Conservation (phyloP, 2,329 filamentous ascomycete genomes). For the Exophiala mesophila region DNA sequence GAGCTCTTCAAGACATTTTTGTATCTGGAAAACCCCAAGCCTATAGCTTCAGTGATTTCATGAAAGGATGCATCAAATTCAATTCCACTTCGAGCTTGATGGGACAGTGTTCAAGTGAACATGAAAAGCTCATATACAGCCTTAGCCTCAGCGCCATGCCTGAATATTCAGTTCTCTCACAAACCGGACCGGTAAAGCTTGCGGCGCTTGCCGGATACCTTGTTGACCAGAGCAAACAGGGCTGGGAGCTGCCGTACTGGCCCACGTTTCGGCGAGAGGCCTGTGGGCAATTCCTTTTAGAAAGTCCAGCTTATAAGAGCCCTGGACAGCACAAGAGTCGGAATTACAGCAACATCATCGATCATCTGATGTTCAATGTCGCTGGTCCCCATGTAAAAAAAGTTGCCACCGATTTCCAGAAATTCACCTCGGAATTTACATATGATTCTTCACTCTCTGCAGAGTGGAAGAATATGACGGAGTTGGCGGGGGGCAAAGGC, state of each 20-base stretch:
- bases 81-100: constrained; percentile 45
- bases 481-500: constrained; percentile 25
- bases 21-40: not conserved
- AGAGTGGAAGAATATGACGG: constrained; percentile 29
- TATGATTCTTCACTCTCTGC: constrained; percentile 35
- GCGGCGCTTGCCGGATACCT: constrained; percentile 41
- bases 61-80: constrained; percentile 45
- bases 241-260: constrained; percentile 41
- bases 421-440: constrained; percentile 26
- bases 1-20: constrained; percentile 17
- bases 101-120: constrained; percentile 48
- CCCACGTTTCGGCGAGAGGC: constrained; percentile 2
- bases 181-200: constrained; percentile 33
- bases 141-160: constrained; percentile 8
- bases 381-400: constrained; percentile 30
- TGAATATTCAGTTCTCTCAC: constrained; percentile 43
- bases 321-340: constrained; percentile 24
- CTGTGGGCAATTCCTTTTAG: constrained; percentile 1
- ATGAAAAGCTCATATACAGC: constrained; percentile 48
- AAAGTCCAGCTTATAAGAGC: not conserved
- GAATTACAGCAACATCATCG: constrained; percentile 36
- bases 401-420: constrained; percentile 32
- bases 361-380: constrained; percentile 41
- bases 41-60: constrained; percentile 33
- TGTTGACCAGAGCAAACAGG: constrained; percentile 43